These are phyloP conservation scores for Chaetomium olivaceum DNA, from an alignment of 2,329 filamentous ascomycete genomes.

Conservation along the genomic window DNA sequence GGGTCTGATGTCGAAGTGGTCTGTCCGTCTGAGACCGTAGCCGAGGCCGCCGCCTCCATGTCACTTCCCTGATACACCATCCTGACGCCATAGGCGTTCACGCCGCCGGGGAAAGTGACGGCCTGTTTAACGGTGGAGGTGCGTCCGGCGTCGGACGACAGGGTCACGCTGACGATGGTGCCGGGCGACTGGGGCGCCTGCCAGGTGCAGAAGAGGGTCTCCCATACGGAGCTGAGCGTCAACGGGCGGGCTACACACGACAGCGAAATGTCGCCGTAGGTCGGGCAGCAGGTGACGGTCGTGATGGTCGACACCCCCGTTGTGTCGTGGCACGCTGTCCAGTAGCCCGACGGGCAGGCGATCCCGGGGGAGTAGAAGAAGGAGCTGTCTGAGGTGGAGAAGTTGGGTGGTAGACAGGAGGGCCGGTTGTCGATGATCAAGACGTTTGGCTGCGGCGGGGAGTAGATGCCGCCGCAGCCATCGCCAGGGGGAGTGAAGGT, in stretches of 20 bases:
- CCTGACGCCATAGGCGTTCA: conserved; percentile 40
- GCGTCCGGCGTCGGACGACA: conserved; percentile 27
- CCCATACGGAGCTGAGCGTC: conserved; percentile 1
- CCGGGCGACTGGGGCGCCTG: conserved; percentile 32
- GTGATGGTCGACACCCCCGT: conserved; percentile 34
- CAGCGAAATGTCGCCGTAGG: conserved; percentile 33
- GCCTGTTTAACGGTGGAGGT: conserved; percentile 31
- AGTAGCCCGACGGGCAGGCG: conserved; percentile 30
- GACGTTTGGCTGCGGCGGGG: conserved; percentile 8
- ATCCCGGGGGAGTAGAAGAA: conserved; percentile 35
- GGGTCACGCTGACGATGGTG: conserved; percentile 36
- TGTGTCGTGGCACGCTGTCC: conserved; percentile 37
- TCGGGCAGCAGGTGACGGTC: conserved; percentile 42
- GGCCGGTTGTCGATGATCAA: conserved; percentile 33
- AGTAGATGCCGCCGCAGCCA: conserved; percentile 31
- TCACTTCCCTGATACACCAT: conserved; percentile 40
- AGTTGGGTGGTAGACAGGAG: conserved; percentile 36
- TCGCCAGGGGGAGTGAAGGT: conserved; percentile 28
- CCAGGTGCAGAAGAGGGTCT: conserved; percentile 38
- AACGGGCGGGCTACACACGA: conserved; percentile 35
- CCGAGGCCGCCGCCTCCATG: not conserved
- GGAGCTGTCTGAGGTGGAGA: conserved; percentile 32
- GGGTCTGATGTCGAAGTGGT: not conserved
- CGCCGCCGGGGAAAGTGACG: conserved; percentile 32
- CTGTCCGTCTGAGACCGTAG: not conserved